These are phyloP conservation scores for Aethionema arabicum DNA, from an alignment of 345 rosid species.

Conservation along the genomic window DNA sequence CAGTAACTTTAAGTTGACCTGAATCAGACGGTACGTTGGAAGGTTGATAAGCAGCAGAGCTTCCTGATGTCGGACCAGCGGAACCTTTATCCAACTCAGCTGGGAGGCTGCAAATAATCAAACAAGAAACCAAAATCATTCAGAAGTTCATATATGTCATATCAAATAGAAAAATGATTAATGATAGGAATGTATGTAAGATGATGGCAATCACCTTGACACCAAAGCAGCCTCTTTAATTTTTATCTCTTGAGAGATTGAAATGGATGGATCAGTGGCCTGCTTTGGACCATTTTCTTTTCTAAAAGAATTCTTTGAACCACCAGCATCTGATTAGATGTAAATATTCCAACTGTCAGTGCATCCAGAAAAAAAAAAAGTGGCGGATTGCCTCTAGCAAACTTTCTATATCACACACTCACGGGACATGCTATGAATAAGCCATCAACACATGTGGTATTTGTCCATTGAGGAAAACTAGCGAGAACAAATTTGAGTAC, in stretches of 20 bases:
- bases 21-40: constrained; percentile 38
- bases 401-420: constrained; percentile 12
- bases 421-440: constrained; percentile 5
- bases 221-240: constrained; percentile 43
- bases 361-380: constrained; percentile 22
- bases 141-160: constrained; percentile 13
- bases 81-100: constrained; percentile 50
- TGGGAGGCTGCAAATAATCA: constrained; percentile 44
- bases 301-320: constrained; percentile 57
- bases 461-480: not conserved
- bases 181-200: not conserved
- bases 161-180: constrained; percentile 10
- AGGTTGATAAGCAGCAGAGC: constrained; percentile 30
- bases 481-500: not conserved
- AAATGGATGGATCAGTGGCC: constrained; percentile 44
- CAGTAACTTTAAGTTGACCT: constrained; percentile 44
- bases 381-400: constrained; percentile 10
- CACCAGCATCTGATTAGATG: constrained; percentile 60
- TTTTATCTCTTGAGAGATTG: constrained; percentile 46
- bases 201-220: constrained; percentile 47
- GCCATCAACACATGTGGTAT: constrained; percentile 6
- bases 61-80: constrained; percentile 44
- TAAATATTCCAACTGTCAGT: constrained; percentile 32
- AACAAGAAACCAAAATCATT: constrained; percentile 23
- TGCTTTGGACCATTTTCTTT: constrained; percentile 55